Percentiles rank a stretch among this genome's conserved stretches.
These are phyloP conservation scores for Starmerella kuoi DNA, from an alignment of 805 yeast species.

Conservation along the genomic window DNA sequence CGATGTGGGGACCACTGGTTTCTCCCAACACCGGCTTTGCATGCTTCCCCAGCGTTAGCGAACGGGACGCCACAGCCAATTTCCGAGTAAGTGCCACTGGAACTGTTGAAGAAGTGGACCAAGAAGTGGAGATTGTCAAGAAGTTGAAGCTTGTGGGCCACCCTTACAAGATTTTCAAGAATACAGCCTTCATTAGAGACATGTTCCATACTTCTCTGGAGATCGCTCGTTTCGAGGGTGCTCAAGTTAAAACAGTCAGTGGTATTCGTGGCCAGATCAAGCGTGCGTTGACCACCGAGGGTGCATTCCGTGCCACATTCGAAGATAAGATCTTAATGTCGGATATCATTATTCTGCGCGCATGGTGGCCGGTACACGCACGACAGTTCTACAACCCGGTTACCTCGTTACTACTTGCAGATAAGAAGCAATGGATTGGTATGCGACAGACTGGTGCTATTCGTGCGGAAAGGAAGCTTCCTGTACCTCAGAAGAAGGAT, in stretches of 20 bases:
- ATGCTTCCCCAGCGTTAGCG: constrained; percentile 81
- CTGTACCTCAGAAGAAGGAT: constrained; percentile 47
- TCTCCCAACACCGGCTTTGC: constrained; percentile 97
- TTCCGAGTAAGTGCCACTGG: constrained; percentile 97
- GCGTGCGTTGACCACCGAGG: constrained; percentile 85
- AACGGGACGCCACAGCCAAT: constrained; percentile 70
- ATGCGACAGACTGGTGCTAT: constrained; percentile 92
- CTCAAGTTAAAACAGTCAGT: constrained; percentile 88
- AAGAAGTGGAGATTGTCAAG: constrained; percentile 82
- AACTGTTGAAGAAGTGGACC: constrained; percentile 82
- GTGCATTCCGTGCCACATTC: constrained; percentile 89
- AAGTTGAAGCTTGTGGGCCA: constrained; percentile 89
- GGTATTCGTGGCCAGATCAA: constrained; percentile 97
- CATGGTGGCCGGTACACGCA: constrained; percentile 93
- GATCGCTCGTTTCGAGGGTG: constrained; percentile 97
- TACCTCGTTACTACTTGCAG: constrained; percentile 64
- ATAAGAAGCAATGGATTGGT: constrained; percentile 87
- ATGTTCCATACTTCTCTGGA: constrained; percentile 89
- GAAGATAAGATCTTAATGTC: constrained; percentile 82
- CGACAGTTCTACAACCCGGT: constrained; percentile 93
- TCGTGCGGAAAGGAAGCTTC: constrained; percentile 58
- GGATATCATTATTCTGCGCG: constrained; percentile 77
- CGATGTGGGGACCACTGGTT: constrained; percentile 92
- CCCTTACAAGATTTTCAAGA: constrained; percentile 85
- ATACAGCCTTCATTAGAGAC: constrained; percentile 93